Evolutionary conservation across 306 rosid species (phyloP).

Genomic region (Cucurbita argyrosperma): DNA sequence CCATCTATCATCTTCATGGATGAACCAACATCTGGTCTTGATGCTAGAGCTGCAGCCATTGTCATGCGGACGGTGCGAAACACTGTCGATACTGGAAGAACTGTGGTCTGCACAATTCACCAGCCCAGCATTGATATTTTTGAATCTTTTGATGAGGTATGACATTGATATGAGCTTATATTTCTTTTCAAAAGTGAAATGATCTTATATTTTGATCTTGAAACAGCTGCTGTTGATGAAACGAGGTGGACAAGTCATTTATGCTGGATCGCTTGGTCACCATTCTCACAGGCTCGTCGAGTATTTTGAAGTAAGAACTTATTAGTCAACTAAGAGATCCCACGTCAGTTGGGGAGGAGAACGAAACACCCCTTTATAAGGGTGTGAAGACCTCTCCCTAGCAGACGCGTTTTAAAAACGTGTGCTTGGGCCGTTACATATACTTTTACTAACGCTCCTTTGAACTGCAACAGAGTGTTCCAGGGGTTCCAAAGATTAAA

Average conservation of each 20-base stretch:
- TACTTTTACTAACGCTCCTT: too few species aligned
- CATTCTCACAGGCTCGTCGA: conserved; percentile 17
- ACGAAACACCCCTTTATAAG: too few species aligned
- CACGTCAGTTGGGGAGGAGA: too few species aligned
- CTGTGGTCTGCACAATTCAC: conserved; percentile 36
- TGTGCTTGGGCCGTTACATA: too few species aligned
- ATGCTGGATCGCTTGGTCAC: conserved; percentile 22
- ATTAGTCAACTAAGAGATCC: not conserved
- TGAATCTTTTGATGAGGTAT: conserved; percentile 36
- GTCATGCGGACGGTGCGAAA: conserved; percentile 32
- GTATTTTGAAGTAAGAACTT: conserved; percentile 23
- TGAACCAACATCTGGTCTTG: conserved; percentile 34
- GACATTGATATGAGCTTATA: not conserved
- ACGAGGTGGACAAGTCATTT: conserved; percentile 28
- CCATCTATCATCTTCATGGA: conserved; percentile 35
- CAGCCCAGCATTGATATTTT: conserved; percentile 36
- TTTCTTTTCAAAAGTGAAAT: not conserved
- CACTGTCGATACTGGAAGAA: conserved; percentile 34
- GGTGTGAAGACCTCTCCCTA: too few species aligned
- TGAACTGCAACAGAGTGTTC: conserved; percentile 12
- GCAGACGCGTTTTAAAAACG: too few species aligned
- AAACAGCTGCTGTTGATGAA: conserved; percentile 24
- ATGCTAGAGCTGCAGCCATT: conserved; percentile 35
- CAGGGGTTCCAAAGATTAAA: conserved; percentile 26
- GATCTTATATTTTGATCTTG: not conserved